These are phyloP conservation scores for Aethionema arabicum DNA, from an alignment of 345 rosid species.

Conservation along the genomic window DNA sequence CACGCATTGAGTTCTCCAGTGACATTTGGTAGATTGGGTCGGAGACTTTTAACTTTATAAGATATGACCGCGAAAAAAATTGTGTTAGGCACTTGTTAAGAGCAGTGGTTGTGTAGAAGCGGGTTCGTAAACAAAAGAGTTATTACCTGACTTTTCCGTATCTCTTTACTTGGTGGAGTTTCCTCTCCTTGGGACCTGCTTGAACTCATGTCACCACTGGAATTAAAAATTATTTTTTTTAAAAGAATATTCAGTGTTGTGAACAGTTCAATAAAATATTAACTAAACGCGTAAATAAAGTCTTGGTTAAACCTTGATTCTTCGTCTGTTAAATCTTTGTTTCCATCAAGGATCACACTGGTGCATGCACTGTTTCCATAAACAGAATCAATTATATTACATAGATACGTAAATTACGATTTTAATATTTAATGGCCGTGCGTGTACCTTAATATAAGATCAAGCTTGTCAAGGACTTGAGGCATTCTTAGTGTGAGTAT, in stretches of 20 bases:
- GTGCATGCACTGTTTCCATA: conserved; percentile 67
- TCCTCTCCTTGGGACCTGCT: conserved; percentile 63
- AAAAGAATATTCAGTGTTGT: conserved; percentile 1
- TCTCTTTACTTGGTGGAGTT: conserved; percentile 68
- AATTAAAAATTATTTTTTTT: conserved; percentile 26
- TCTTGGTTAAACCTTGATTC: conserved; percentile 64
- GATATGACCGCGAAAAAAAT: conserved; percentile 8
- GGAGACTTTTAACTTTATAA: conserved; percentile 60
- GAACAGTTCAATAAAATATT: conserved; percentile 6
- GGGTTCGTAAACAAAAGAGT: background rate
- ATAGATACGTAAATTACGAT: background rate
- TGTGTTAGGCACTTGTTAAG: background rate
- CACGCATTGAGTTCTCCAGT: conserved; percentile 72
- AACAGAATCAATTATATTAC: conserved; percentile 4
- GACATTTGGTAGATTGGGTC: conserved; percentile 85
- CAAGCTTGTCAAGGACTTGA: conserved; percentile 91
- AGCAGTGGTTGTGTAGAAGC: conserved; percentile 16
- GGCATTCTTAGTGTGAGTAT: conserved; percentile 86
- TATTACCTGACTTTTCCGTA: conserved; percentile 77
- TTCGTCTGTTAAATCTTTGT: conserved; percentile 66
- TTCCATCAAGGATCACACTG: conserved; percentile 74
- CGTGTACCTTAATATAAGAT: conserved; percentile 77
- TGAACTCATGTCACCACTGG: conserved; percentile 71
- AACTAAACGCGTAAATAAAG: background rate
- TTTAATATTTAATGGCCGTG: conserved; percentile 13